These are phyloP conservation scores for Thalassiosira ordinaria DNA, from an alignment of 352 stramenopile species.

Conservation along the genomic window DNA sequence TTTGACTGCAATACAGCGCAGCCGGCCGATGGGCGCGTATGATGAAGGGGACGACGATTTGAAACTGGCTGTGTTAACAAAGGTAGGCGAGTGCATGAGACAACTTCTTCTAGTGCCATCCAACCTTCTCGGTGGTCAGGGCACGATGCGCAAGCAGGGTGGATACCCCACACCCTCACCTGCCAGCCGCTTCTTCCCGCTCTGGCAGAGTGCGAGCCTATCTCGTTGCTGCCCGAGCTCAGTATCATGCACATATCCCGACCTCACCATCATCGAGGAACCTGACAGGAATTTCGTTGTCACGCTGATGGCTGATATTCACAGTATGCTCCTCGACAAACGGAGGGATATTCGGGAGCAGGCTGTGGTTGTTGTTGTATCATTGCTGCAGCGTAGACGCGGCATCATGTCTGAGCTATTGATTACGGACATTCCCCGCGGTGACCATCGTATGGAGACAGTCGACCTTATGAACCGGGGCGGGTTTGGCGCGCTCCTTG, in stretches of 20 bases:
- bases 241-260: slow-evolving; percentile 69
- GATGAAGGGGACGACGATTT: slow-evolving; percentile 77
- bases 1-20: slow-evolving; percentile 72
- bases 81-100: slow-evolving; percentile 70
- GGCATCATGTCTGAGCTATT: slow-evolving; percentile 84
- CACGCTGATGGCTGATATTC: slow-evolving; percentile 78
- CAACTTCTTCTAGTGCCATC: slow-evolving; percentile 80
- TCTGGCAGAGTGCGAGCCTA: slow-evolving; percentile 79
- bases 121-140: slow-evolving; percentile 56
- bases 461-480: slow-evolving; percentile 85
- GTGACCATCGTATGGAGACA: slow-evolving; percentile 70
- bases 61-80: slow-evolving; percentile 69
- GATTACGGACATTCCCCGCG: slow-evolving; percentile 75
- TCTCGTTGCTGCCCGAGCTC: slow-evolving; percentile 65
- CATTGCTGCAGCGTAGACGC: slow-evolving; percentile 71
- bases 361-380: slow-evolving; percentile 74
- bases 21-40: slow-evolving; percentile 64
- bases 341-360: slow-evolving; percentile 72
- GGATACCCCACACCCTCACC: slow-evolving; percentile 62
- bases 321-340: slow-evolving; percentile 72
- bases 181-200: slow-evolving; percentile 69
- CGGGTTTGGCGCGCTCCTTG: slow-evolving; percentile 81
- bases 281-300: slow-evolving; percentile 76
- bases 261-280: slow-evolving; percentile 72
- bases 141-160: slow-evolving; percentile 52